Evolutionary conservation across 306 rosid species (phyloP), one percentile per base, ranked within the genome.

Genomic region (Malus asiatica): DNA sequence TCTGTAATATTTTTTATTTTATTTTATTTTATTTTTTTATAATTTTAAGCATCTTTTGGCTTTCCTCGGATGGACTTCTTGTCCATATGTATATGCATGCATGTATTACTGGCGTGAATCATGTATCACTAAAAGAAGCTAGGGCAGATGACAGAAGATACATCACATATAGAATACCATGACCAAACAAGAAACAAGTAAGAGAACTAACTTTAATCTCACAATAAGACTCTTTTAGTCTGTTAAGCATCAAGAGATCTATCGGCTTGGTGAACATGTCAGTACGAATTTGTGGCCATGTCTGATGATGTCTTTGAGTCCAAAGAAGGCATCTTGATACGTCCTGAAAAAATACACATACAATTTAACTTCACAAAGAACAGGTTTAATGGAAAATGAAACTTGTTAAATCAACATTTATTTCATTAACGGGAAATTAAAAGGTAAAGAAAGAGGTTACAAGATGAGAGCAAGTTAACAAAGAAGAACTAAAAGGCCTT

Each of bases 291-390:
- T 87, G 97, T 70, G 98, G 97, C 97, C 97, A 92, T 33, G 96
- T 92, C 81, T 92, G 97, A 82, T 89, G 97, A 83, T 92, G 97
- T 87, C 97, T 90, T 77, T 92, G 97, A 77, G 97, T 92, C 97
- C 97, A 95, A 76, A 95, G 93, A 80, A 95, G 86, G 83, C 97
- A 86, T 81, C 97, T 95, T 77, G 97, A 84, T 82, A 92, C 86
- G 83, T 95, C 99, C 99, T 95, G 92, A 75, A 86, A 80, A 78
- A 46, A 66, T 33, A 63, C 20, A 57, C 57, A 44, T n/a, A 66
- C 46, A 25, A 57, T 46, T 62, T 20, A 75, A 66, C 33, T 13
- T 70, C 42, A 66, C 8, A 23, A 59, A 20, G 77, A 68, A 51
- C 42, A 53, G 19, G 58, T 32, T 11, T 6, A 33, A 4, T 33